phyloP scores from a whole-genome alignment of 2,329 filamentous ascomycete genomes.

The Botryotinia narcissicola region DNA sequence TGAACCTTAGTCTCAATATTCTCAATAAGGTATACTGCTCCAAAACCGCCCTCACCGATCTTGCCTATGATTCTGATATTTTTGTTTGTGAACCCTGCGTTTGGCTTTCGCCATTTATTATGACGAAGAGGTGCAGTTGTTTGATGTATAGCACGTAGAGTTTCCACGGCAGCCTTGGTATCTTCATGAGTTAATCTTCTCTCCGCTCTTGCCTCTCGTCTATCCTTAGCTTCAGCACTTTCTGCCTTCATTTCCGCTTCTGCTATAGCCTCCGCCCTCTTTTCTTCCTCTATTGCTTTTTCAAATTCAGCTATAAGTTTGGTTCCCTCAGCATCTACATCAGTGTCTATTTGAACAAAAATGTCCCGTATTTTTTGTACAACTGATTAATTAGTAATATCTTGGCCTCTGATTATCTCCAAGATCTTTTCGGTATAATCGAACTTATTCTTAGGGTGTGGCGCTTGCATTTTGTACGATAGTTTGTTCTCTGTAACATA shows the following conservation, averaged over 20 bases:
- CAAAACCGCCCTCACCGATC: neutral
- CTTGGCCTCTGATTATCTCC: neutral
- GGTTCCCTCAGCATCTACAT: neutral
- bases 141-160: neutral
- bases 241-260: neutral
- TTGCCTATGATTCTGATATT: neutral
- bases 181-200: no score
- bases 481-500: neutral
- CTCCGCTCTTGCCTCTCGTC: neutral
- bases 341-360: neutral
- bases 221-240: neutral
- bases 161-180: no score
- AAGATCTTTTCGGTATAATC: neutral
- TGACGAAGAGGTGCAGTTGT: neutral
- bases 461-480: neutral
- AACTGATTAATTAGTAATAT: neutral
- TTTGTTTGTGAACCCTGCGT: neutral
- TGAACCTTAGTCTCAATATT: neutral
- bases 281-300: neutral
- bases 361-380: neutral
- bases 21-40: conserved; percentile 4
- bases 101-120: conserved; percentile 3
- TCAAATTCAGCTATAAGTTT: no score
- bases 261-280: neutral
- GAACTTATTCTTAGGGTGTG: neutral